Evolutionary conservation across 1,284 basidiomycete genomes (phyloP), one percentile per base, ranked within the genome.

Genomic region (Chalciporus sp.): DNA sequence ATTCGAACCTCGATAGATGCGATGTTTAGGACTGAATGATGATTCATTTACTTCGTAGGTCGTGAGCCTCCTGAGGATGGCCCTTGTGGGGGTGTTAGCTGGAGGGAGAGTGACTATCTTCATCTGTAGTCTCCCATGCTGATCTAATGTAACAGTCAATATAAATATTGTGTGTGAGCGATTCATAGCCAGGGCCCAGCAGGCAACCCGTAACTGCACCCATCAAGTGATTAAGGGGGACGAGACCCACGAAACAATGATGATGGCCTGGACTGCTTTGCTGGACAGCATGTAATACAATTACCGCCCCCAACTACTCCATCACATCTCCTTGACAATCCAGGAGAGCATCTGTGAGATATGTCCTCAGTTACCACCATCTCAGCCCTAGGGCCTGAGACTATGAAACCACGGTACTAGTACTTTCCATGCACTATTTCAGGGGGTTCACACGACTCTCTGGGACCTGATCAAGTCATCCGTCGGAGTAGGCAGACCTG

Each of bases 301-400:
- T 46, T 27, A 47, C 8, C n/a, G 8, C 33, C 33, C 47, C 43
- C 7, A 55, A 35, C 9, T 4, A 37, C 19, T 14, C 20, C 10
- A 7, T 47, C 10, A 26, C n/a, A 26, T 47, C 41, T 3, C 28
- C 16, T 5, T 11, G 29, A 20, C 56, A 61, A 26, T 17, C 40
- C 31, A 59, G 19, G 45, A 46, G 33, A 49, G n/a, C n/a, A n/a
- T n/a, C 28, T 37, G 59, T 35, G 17, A 48, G 9, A 46, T 59
- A 51, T 0, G 50, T 55, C 26, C 48, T 47, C 3, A 56, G 60
- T n/a, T 61, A 59, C 35, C 42, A 20, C 59, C 60, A 60, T 3
- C 60, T 60, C 57, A 58, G 57, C 11, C 40, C 57, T 31, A n/a
- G 6, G 43, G 40, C 28, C 44, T 41, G 4, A n/a, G 48, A 60